Evolutionary conservation across 805 yeast genomes (phyloP).

Genomic region (Groenewaldozyma salmanticensis): DNA sequence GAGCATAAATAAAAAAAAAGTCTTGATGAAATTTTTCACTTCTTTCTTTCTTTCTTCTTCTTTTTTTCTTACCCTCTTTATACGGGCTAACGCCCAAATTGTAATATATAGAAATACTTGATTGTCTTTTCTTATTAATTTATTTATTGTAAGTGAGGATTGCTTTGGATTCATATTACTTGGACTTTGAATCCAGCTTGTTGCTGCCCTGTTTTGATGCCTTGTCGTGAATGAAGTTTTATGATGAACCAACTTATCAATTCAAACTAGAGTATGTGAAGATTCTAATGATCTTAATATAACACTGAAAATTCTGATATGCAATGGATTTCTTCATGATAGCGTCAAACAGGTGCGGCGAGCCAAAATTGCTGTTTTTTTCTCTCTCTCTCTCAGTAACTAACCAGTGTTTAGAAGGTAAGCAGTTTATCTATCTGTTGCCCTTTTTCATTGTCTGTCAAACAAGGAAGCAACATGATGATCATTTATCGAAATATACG

Average conservation of each 20-base stretch:
- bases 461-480: conserved; percentile 21
- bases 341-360: not conserved
- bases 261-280: conserved; percentile 66
- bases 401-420: not conserved
- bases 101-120: too few species aligned
- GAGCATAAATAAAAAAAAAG: too few species aligned
- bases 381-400: not conserved
- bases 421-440: not conserved
- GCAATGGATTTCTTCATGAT: not conserved
- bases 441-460: not conserved
- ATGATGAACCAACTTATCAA: conserved; percentile 41
- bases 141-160: too few species aligned
- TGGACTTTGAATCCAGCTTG: too few species aligned
- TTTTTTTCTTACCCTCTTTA: too few species aligned
- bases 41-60: too few species aligned
- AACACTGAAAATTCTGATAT: conserved; percentile 8
- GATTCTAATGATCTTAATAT: conserved; percentile 36
- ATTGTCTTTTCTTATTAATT: too few species aligned
- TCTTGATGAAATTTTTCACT: too few species aligned
- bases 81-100: too few species aligned
- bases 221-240: too few species aligned
- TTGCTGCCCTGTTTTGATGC: too few species aligned
- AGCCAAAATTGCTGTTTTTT: not conserved
- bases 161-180: too few species aligned
- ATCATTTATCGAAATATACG: conserved; percentile 59